These are phyloP conservation scores for Mortierella claussenii DNA, from an alignment of 192 early-diverging fungal species.

Conservation along the genomic window DNA sequence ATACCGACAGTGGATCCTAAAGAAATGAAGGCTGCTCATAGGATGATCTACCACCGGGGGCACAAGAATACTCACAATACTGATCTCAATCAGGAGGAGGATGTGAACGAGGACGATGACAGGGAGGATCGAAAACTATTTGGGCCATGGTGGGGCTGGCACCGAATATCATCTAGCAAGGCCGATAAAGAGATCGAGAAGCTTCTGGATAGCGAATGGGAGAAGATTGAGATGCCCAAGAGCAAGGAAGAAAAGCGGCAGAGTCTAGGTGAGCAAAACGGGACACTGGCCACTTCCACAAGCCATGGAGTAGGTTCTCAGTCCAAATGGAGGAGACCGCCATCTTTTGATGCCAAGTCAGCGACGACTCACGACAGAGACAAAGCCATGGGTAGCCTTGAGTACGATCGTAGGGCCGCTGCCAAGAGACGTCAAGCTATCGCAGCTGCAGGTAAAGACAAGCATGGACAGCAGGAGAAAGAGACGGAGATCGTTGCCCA, in stretches of 20 bases:
- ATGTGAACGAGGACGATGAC: slow-evolving; percentile 1
- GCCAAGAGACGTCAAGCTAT: slow-evolving; percentile 28
- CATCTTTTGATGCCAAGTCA: background rate
- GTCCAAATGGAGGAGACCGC: slow-evolving; percentile 20
- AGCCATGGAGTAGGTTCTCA: background rate
- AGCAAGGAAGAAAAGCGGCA: slow-evolving; percentile 21
- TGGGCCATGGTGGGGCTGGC: slow-evolving; percentile 38
- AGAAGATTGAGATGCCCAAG: slow-evolving; percentile 28
- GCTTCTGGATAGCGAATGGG: slow-evolving; percentile 26
- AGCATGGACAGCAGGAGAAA: too few relatives aligned
- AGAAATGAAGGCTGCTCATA: slow-evolving; percentile 38
- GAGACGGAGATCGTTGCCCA: too few relatives aligned
- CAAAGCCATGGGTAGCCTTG: too few relatives aligned
- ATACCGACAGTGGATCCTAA: slow-evolving; percentile 30
- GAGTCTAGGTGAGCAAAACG: slow-evolving; percentile 25
- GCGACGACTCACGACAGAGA: background rate
- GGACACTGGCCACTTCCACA: background rate
- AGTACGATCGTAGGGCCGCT: slow-evolving; percentile 11
- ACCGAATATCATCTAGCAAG: background rate
- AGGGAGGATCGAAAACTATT: slow-evolving; percentile 16
- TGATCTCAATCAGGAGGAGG: background rate
- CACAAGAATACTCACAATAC: too few relatives aligned
- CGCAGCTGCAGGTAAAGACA: slow-evolving; percentile 30
- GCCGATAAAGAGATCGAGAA: background rate
- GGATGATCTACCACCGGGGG: slow-evolving; percentile 20